phyloP scores from a whole-genome alignment of 306 rosid genomes.

The Sicyos baderoa region DNA sequence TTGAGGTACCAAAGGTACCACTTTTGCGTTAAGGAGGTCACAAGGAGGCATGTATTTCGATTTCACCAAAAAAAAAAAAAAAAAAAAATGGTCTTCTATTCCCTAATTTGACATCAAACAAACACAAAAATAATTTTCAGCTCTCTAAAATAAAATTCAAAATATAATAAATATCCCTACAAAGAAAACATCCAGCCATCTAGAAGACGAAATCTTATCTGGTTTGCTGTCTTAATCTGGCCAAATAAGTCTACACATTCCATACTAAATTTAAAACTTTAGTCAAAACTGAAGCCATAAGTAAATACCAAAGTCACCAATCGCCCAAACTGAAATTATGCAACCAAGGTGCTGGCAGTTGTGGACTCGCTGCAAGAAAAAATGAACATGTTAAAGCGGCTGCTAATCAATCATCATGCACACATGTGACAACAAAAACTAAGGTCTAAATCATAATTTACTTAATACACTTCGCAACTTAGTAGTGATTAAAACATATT shows the following conservation, averaged over 20 bases:
- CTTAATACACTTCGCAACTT: not conserved
- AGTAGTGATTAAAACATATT: too few species aligned
- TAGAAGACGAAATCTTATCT: not conserved
- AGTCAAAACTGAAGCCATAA: slow-evolving; percentile 12
- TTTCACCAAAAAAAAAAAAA: too few species aligned
- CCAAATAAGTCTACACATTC: not conserved
- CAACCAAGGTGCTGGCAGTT: slow-evolving; percentile 21
- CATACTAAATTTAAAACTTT: not conserved
- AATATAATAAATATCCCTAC: not conserved
- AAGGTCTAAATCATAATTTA: not conserved
- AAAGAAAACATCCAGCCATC: not conserved
- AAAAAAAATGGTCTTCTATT: too few species aligned
- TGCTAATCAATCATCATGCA: slow-evolving; percentile 22
- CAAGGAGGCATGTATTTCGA: too few species aligned
- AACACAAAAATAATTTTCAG: not conserved
- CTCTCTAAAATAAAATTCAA: not conserved
- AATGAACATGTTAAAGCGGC: not conserved
- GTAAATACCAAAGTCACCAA: not conserved
- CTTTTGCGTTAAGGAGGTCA: too few species aligned
- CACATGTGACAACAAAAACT: not conserved
- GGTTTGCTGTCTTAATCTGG: not conserved
- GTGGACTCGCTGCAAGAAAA: slow-evolving; percentile 17
- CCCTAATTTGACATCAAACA: too few species aligned
- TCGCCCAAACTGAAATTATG: not conserved
- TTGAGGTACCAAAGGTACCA: too few species aligned